Evolutionary conservation across 306 rosid species (phyloP).

Genomic region (Prunus mume): DNA sequence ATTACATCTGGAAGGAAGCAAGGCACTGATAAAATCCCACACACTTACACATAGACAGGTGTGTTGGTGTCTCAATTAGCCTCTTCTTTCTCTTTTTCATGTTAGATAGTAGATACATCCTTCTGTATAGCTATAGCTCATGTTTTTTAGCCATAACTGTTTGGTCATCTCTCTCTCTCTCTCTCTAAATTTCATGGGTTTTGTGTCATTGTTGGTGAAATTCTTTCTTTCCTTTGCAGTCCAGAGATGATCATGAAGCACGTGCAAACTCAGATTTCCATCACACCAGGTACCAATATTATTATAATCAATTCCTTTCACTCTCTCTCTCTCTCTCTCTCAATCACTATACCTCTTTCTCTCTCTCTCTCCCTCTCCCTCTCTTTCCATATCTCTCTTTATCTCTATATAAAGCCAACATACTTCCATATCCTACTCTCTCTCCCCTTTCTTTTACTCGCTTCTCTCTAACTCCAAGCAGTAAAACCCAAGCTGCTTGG

Average conservation of each 20-base stretch:
- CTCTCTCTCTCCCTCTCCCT: constrained; percentile 12
- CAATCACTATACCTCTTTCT: constrained; percentile 17
- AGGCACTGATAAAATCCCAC: constrained; percentile 24
- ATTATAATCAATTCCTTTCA: constrained; percentile 34
- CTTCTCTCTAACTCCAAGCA: constrained; percentile 14
- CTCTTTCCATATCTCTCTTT: constrained; percentile 10
- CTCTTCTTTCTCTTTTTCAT: constrained; percentile 31
- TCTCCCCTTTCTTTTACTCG: constrained; percentile 11
- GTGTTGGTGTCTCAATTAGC: constrained; percentile 19
- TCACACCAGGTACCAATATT: constrained; percentile 55
- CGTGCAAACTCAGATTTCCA: constrained; percentile 75
- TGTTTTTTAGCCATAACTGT: constrained; percentile 35
- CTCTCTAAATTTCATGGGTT: constrained; percentile 35
- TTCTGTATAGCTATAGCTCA: neutral
- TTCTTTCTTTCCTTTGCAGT: constrained; percentile 47
- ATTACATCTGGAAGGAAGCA: constrained; percentile 21
- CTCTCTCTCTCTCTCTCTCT: constrained; percentile 22
- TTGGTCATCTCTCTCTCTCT: constrained; percentile 22
- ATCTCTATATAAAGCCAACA: constrained; percentile 29
- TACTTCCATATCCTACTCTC: constrained; percentile 18
- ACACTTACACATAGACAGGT: constrained; percentile 29
- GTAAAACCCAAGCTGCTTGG: neutral
- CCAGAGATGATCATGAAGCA: constrained; percentile 57
- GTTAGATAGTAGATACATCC: constrained; percentile 15
- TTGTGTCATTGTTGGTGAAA: constrained; percentile 38